A percentile compares a stretch with the other conserved stretches of the same genome.
Evolutionary conservation across 257 asterid genomes (phyloP).

Genomic region (Dorcoceras hygrometricum): DNA sequence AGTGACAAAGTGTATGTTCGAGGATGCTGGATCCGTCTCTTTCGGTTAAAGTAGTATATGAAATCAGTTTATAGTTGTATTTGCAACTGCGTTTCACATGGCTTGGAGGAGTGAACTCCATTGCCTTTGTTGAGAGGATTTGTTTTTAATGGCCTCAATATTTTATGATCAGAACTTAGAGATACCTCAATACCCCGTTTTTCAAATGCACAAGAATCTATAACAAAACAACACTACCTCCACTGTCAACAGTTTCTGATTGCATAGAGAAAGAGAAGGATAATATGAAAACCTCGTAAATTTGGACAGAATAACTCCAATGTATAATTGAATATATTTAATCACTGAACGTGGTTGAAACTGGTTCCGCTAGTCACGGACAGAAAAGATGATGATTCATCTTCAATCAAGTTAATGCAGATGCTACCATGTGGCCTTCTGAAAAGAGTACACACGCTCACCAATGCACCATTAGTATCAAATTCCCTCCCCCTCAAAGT

Average conservation of each 20-base stretch:
- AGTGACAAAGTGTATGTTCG: neutral
- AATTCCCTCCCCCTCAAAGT: too few species aligned
- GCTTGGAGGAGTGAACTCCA: neutral
- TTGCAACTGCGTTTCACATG: neutral
- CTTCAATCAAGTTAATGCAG: too few species aligned
- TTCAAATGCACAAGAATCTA: neutral
- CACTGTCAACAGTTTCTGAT: neutral
- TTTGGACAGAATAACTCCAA: neutral
- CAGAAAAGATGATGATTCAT: too few species aligned
- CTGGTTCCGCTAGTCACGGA: neutral
- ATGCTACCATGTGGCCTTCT: too few species aligned
- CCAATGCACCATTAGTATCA: too few species aligned
- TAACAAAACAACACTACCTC: neutral
- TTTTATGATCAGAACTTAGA: neutral
- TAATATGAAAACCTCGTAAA: neutral
- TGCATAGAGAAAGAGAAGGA: too few species aligned
- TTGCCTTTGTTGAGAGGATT: neutral
- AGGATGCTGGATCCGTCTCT: neutral
- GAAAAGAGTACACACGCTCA: too few species aligned
- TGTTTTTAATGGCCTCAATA: neutral
- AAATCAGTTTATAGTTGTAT: too few species aligned
- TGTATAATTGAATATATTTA: too few species aligned
- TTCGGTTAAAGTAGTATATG: neutral
- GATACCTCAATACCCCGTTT: neutral
- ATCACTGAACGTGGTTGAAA: neutral